Evolutionary conservation across 1,284 basidiomycete species (phyloP).

Genomic region (Trametes hirsuta): DNA sequence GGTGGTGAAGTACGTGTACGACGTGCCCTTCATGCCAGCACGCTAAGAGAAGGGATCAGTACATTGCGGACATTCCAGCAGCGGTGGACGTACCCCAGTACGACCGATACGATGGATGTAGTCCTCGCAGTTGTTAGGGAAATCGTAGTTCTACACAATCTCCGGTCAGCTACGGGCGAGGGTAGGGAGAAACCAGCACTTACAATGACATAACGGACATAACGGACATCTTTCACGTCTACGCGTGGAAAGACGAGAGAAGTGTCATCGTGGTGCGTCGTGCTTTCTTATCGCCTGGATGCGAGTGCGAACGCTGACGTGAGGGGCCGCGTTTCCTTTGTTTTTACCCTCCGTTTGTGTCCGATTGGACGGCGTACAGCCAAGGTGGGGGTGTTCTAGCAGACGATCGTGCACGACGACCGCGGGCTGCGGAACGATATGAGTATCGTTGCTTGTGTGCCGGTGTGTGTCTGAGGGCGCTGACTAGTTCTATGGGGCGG

Average conservation of each 20-base stretch:
- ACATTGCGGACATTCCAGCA: background rate
- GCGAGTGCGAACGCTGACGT: background rate
- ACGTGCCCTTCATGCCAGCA: conserved; percentile 87
- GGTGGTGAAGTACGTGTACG: conserved; percentile 96
- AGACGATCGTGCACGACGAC: conserved; percentile 11
- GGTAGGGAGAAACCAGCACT: conserved; percentile 39
- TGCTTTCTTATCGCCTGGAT: too few species aligned
- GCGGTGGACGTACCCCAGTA: conserved; percentile 63
- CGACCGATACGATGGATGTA: conserved; percentile 94
- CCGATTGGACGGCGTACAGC: background rate
- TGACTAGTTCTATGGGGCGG: background rate
- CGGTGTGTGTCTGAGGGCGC: background rate
- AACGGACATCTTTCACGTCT: conserved; percentile 96
- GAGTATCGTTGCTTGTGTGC: background rate
- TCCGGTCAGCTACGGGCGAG: conserved; percentile 24
- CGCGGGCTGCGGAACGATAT: background rate
- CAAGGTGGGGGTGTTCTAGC: conserved; percentile 12
- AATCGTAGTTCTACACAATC: conserved; percentile 84
- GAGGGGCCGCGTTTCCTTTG: background rate
- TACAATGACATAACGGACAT: conserved; percentile 90
- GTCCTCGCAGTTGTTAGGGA: conserved; percentile 96
- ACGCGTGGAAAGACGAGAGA: conserved; percentile 36
- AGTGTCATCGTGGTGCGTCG: background rate
- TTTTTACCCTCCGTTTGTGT: background rate
- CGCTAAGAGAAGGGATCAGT: conserved; percentile 51